These are phyloP conservation scores for Karstenula rhodostoma DNA, from an alignment of 2,329 filamentous ascomycete species.

Conservation along the genomic window DNA sequence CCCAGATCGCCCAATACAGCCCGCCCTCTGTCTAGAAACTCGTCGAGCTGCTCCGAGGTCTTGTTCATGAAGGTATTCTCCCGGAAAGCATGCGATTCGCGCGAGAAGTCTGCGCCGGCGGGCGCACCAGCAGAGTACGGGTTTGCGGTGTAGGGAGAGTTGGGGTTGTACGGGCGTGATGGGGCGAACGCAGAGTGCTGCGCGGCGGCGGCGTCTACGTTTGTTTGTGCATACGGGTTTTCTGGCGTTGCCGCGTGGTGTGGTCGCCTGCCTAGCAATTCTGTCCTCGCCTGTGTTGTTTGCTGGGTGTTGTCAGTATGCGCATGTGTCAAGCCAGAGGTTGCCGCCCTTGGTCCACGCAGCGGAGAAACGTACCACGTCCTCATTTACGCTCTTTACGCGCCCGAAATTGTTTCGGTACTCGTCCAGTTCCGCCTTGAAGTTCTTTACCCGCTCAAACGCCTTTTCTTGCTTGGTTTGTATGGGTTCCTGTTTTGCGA, in stretches of 20 bases:
- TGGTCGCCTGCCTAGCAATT: conserved; percentile 84
- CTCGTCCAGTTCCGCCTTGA: conserved; percentile 81
- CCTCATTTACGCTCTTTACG: conserved; percentile 79
- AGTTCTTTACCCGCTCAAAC: conserved; percentile 82
- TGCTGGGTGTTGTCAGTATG: conserved; percentile 48
- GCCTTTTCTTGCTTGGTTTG: conserved; percentile 92
- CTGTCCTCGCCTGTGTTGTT: conserved; percentile 74
- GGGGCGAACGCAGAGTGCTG: conserved; percentile 42
- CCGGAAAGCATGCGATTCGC: conserved; percentile 83
- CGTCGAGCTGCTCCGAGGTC: conserved; percentile 86
- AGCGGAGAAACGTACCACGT: conserved; percentile 61
- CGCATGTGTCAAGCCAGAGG: neutral
- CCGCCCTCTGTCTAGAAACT: conserved; percentile 90
- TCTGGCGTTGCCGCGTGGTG: conserved; percentile 83
- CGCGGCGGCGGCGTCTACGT: conserved; percentile 26
- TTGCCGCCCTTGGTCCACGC: neutral
- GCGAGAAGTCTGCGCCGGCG: conserved; percentile 62
- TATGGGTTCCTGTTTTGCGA: conserved; percentile 88
- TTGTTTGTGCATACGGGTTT: conserved; percentile 78
- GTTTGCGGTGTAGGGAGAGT: conserved; percentile 50
- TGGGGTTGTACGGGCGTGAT: conserved; percentile 36
- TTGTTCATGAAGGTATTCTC: conserved; percentile 88
- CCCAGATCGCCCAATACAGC: conserved; percentile 89
- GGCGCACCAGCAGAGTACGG: conserved; percentile 49
- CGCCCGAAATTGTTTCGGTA: conserved; percentile 80